Percentiles rank a stretch among this genome's conserved stretches.
phyloP scores from a whole-genome alignment of 2,329 filamentous ascomycete genomes.

The Colletotrichum viniferum region DNA sequence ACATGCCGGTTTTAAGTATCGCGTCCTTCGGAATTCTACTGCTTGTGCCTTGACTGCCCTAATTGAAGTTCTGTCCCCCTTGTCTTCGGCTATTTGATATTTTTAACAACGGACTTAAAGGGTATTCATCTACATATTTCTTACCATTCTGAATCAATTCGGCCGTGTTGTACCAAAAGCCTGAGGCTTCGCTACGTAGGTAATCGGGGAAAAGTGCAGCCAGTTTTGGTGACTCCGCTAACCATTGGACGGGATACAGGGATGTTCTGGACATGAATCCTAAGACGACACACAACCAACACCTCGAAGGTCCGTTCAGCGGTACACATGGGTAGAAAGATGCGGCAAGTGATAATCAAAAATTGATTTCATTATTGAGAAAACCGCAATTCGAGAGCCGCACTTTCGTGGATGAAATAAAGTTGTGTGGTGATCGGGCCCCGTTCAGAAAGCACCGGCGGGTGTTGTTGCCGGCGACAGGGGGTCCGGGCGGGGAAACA shows the following conservation, averaged over 20 bases:
- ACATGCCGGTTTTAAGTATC: background rate
- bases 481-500: constrained; percentile 2
- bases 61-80: background rate
- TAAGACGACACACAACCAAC: background rate
- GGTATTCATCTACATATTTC: no score
- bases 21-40: background rate
- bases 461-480: background rate
- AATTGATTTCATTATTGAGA: background rate
- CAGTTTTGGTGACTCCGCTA: background rate
- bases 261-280: background rate
- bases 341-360: background rate
- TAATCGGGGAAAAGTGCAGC: background rate
- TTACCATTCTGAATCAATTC: background rate
- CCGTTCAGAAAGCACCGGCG: background rate
- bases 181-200: background rate
- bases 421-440: background rate
- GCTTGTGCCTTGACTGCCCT: background rate
- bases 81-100: background rate
- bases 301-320: background rate
- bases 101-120: background rate
- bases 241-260: background rate
- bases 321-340: background rate
- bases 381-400: background rate
- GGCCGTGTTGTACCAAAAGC: background rate
- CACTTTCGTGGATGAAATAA: background rate